Evolutionary conservation across 1,284 basidiomycete species (phyloP), one percentile per base, ranked within the genome.

Genomic region (Ustilago esculenta): DNA sequence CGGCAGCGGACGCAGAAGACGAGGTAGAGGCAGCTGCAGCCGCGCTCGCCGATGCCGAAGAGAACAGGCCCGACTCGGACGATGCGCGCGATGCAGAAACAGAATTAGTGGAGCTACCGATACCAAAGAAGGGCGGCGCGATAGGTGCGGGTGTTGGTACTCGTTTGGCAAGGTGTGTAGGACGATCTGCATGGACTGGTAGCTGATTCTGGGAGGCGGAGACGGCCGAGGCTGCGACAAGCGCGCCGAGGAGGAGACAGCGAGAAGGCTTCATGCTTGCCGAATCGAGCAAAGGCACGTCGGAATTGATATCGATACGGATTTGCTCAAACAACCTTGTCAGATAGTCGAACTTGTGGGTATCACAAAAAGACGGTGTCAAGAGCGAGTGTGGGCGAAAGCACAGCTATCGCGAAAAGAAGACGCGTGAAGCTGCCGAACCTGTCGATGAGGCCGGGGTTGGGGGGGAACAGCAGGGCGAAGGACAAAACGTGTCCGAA

Each of bases 201-300:
- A 47, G 15, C 8, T 57, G 39, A 34, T 59, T 56, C 20, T 67
- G 64, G 10, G 52, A 42, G 5, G 64, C 57, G 1, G 49, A 52
- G 20, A 32, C 64, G 4, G 50, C 17, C 12, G 64, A 51, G 25
- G 55, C 43, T 7, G 53, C 56, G 27, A 67, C 34, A 33, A 67
- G 57, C 43, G 55, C 56, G 44, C 52, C 44, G 42, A 67, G 29
- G 18, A 59, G 39, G 12, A 67, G 42, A 14, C 41, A 60, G 35
- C 49, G 41, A n/a, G 48, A 43, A 8, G 64, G 18, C 52, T 52
- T 59, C 64, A 67, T 67, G 37, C 8, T 53, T 34, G 10, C 10
- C n/a, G 12, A 20, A 48, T 17, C 9, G 18, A 37, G 35, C 35
- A 30, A 29, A 29, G 12, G 12, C 27, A 12, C 27, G 39, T 15